phyloP scores from a whole-genome alignment of 2,329 filamentous ascomycete genomes.

The Neonectria coccinea region DNA sequence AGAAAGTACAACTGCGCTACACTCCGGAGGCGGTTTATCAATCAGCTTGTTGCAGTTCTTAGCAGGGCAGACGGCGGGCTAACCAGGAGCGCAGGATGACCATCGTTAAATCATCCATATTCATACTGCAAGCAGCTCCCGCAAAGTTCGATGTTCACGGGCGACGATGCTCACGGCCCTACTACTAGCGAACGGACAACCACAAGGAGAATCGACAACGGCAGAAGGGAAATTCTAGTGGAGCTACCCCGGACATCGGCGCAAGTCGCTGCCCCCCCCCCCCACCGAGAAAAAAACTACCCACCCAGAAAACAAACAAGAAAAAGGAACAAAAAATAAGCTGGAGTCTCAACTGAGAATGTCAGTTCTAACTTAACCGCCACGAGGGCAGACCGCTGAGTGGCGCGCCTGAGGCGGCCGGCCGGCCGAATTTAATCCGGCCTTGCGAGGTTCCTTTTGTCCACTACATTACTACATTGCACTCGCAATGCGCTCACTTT shows the following conservation, averaged over 20 bases:
- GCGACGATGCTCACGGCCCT: too few relatives aligned
- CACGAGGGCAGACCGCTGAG: constrained; percentile 29
- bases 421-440: constrained; percentile 18
- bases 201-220: background rate
- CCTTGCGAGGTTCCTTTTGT: constrained; percentile 38
- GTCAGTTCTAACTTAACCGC: constrained; percentile 24
- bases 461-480: constrained; percentile 30
- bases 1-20: background rate
- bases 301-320: constrained; percentile 7
- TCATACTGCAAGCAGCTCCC: background rate
- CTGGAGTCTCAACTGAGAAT: constrained; percentile 5
- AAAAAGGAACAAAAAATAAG: constrained; percentile 5
- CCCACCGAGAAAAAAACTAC: too few relatives aligned
- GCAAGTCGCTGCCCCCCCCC: constrained; percentile 15
- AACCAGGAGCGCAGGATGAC: background rate
- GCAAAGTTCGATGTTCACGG: background rate
- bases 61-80: too few relatives aligned
- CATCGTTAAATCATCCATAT: background rate
- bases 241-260: constrained; percentile 48
- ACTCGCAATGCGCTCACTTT: constrained; percentile 7
- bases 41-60: background rate
- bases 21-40: background rate
- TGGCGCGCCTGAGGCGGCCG: constrained; percentile 44
- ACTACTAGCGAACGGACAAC: background rate
- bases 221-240: constrained; percentile 31